These are phyloP conservation scores for Vitis rotundifolia DNA, from an alignment of 164 flowering plant species.

Conservation along the genomic window DNA sequence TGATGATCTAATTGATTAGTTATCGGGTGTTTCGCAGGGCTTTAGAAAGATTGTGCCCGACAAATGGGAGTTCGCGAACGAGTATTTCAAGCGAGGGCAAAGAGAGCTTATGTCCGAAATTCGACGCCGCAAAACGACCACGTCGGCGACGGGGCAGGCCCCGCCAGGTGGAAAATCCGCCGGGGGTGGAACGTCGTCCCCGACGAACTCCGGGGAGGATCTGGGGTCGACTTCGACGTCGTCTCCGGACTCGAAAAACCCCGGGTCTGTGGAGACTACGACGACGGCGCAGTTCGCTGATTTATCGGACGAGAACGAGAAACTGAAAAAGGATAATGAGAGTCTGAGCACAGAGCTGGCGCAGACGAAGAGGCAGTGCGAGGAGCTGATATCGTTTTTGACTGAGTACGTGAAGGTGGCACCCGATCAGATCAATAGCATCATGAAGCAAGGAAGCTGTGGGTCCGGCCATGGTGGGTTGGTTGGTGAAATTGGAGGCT, in stretches of 20 bases:
- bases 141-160: constrained; percentile 3
- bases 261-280: constrained; percentile 43
- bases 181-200: constrained; percentile 19
- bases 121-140: constrained; percentile 59
- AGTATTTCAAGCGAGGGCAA: constrained; percentile 52
- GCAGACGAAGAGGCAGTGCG: constrained; percentile 65
- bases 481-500: not conserved
- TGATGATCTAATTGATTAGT: too few relatives aligned
- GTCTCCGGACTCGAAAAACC: constrained; percentile 48
- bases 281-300: constrained; percentile 35
- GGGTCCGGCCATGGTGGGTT: constrained; percentile 17
- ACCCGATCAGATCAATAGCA: constrained; percentile 54
- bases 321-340: constrained; percentile 61
- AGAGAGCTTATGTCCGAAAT: constrained; percentile 51
- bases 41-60: constrained; percentile 73
- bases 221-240: constrained; percentile 60
- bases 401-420: constrained; percentile 52
- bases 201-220: constrained; percentile 61
- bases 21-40: constrained; percentile 40
- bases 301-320: constrained; percentile 73
- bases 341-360: constrained; percentile 68
- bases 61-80: constrained; percentile 77
- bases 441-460: constrained; percentile 44
- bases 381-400: constrained; percentile 56
- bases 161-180: constrained; percentile 19